Evolutionary conservation across 257 asterid species (phyloP).

Genomic region (Solanum lycopersicoides): DNA sequence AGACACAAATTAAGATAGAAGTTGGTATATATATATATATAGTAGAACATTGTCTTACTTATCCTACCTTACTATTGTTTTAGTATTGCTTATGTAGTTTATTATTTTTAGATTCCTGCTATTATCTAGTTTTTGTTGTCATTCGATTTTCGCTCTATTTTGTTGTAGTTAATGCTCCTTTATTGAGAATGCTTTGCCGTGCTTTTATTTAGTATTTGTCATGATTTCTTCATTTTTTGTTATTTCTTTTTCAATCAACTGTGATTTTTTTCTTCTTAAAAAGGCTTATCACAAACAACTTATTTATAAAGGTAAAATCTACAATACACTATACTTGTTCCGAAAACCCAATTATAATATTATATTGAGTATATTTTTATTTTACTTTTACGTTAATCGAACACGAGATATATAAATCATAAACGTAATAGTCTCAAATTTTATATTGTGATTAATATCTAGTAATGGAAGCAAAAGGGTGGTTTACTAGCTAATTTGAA

Average conservation of each 20-base stretch:
- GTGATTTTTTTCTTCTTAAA: neutral
- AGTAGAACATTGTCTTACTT: neutral
- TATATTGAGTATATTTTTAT: too few relatives aligned
- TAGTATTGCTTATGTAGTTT: neutral
- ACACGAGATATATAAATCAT: neutral
- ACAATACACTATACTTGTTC: too few relatives aligned
- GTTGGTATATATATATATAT: neutral
- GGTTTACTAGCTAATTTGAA: too few relatives aligned
- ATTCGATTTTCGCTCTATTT: neutral
- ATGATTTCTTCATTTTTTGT: neutral
- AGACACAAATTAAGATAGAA: neutral
- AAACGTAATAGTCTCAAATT: neutral
- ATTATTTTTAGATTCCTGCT: neutral
- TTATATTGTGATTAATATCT: neutral
- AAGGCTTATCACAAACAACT: too few relatives aligned
- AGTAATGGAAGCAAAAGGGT: neutral
- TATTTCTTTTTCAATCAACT: neutral
- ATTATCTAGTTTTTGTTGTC: neutral
- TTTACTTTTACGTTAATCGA: too few relatives aligned
- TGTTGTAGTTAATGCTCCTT: neutral
- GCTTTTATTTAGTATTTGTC: neutral
- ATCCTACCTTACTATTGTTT: neutral
- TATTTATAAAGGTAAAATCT: too few relatives aligned
- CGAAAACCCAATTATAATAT: too few relatives aligned
- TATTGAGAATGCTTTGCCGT: neutral